A percentile compares a stretch with the other conserved stretches of the same genome.
Evolutionary conservation across 805 yeast genomes (phyloP).

Genomic region (Danielozyma ontarioensis): DNA sequence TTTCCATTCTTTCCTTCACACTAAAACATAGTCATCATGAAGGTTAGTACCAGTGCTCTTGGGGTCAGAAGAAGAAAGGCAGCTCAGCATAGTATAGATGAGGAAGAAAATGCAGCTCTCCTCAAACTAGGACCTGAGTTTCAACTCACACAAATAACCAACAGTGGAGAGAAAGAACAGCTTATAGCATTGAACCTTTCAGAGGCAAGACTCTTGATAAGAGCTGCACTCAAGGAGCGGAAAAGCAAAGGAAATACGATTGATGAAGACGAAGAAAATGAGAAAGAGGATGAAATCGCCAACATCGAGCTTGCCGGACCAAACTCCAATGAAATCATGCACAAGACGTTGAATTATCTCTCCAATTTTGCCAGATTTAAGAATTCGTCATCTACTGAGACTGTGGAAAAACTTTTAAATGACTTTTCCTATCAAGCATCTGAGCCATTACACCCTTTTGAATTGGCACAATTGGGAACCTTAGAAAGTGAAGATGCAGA

Average conservation of each 20-base stretch:
- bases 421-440: constrained; percentile 52
- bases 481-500: constrained; percentile 94
- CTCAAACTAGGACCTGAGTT: constrained; percentile 92
- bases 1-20: no score
- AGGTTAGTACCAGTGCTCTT: constrained; percentile 82
- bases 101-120: constrained; percentile 88
- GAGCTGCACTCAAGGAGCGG: constrained; percentile 78
- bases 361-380: constrained; percentile 84
- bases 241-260: constrained; percentile 35
- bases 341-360: constrained; percentile 85
- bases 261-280: constrained; percentile 33
- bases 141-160: constrained; percentile 71
- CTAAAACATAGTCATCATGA: constrained; percentile 45
- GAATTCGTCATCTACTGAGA: constrained; percentile 87
- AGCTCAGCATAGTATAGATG: constrained; percentile 57
- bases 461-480: constrained; percentile 86
- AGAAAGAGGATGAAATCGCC: constrained; percentile 41
- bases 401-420: constrained; percentile 82
- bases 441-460: constrained; percentile 82
- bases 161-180: constrained; percentile 71
- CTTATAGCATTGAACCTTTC: constrained; percentile 82
- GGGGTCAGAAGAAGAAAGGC: constrained; percentile 75
- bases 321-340: constrained; percentile 80
- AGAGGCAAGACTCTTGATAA: constrained; percentile 84
- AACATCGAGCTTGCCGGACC: constrained; percentile 54